These are phyloP conservation scores for Amorphotheca resinae DNA, from an alignment of 495 filamentous ascomycete genomes.

Conservation along the genomic window DNA sequence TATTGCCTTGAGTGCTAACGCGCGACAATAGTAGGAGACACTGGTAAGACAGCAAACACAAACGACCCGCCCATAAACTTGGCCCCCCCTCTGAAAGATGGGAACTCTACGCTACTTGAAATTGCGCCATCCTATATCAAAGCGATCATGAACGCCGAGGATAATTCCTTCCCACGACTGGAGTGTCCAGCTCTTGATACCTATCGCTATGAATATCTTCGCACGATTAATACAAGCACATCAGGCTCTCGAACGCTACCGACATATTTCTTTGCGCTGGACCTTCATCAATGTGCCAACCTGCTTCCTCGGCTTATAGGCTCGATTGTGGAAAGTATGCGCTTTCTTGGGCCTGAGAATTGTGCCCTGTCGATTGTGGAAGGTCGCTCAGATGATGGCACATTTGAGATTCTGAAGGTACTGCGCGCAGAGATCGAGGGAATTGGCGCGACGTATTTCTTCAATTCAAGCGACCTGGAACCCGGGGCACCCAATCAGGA, in stretches of 20 bases:
- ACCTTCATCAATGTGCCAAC: conserved; percentile 28
- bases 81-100: conserved; percentile 5
- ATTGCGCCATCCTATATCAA: conserved; percentile 20
- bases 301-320: conserved; percentile 36
- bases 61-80: too few relatives aligned
- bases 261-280: conserved; percentile 37
- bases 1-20: too few relatives aligned
- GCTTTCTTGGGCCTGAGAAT: conserved; percentile 32
- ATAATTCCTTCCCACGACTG: conserved; percentile 19
- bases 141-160: conserved; percentile 23
- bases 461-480: conserved; percentile 27
- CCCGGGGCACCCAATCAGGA: conserved; percentile 20
- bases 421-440: conserved; percentile 24
- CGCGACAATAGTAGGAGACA: neutral
- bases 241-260: too few relatives aligned
- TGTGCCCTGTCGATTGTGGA: conserved; percentile 39
- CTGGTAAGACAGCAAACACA: neutral
- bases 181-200: conserved; percentile 10
- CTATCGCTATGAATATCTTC: conserved; percentile 13
- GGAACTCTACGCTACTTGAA: conserved; percentile 16
- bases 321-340: conserved; percentile 32
- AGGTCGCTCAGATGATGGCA: conserved; percentile 38
- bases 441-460: conserved; percentile 25
- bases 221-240: neutral
- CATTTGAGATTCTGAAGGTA: conserved; percentile 31